Base-by-base conservation (phyloP, 1,284 basidiomycete genomes). In the Ceratobasidium sp. region DNA sequence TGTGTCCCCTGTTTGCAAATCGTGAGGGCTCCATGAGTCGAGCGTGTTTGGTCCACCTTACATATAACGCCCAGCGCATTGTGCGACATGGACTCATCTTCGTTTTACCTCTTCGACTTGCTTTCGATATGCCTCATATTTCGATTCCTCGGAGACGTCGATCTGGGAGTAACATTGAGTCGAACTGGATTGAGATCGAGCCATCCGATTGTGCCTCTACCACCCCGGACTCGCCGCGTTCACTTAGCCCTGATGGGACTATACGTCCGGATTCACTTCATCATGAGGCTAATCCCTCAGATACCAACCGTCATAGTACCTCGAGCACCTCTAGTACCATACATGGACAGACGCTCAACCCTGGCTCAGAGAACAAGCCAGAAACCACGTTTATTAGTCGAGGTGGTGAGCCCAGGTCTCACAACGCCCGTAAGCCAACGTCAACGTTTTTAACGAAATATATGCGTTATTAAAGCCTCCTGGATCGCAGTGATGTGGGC, bases 401-500 rank as follows among this genome's bases (percentile, higher is more conserved):
- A 28, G 59, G 43, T 61, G 59, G 43, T 61, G 59, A 61, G 59
- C 43, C 43, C 41, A 61, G 59, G 59, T 10, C 59, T 28, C 59
- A 45, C 41, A 61, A 61, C 14, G 41, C 59, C n/a, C 32, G 59
- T 61, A 46, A 61, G 59, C 43, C 14, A 18, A 16, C 26, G 28
- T 14, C 34, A 61, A 46, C 43, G 59, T 45, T 45, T 61, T 26
- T 30, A 18, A 39, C 43, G 59, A 43, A 41, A 23, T 58, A n/a
- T 61, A 32, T 46, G 59, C 59, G 39, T 45, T 45, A 39, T 45
- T 43, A 70, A 70, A 70, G 67, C 53, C 30, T 52, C 53, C 12
- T 43, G 46, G 26, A 46, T 70, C 21, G 53, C 67, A 70, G 41
- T 70, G 18, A 39, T 45, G 12, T 57, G 53, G 41, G 55, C 67